These are phyloP conservation scores for Pontederia crassipes DNA, from an alignment of 176 grass and related monocot genomes.

Conservation along the genomic window DNA sequence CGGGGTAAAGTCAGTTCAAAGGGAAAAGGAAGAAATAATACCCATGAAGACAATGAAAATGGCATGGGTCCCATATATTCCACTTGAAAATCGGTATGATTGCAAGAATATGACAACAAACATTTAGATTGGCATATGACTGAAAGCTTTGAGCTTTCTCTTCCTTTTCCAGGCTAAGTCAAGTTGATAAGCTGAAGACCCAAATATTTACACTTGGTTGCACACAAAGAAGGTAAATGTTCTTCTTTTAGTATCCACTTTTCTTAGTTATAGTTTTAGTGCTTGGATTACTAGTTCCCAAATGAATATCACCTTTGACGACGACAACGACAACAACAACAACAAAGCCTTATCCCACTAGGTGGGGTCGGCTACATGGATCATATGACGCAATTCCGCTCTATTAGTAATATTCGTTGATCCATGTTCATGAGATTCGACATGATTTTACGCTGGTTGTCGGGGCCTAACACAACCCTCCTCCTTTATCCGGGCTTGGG, in stretches of 20 bases:
- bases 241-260: slow-evolving; percentile 5
- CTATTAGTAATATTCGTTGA: too few species aligned
- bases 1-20: slow-evolving; percentile 89
- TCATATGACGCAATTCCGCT: too few species aligned
- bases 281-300: not conserved
- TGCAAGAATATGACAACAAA: too few species aligned
- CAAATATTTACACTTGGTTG: slow-evolving; percentile 85
- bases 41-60: slow-evolving; percentile 93
- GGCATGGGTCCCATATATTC: slow-evolving; percentile 94
- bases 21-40: slow-evolving; percentile 79
- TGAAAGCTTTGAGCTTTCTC: slow-evolving; percentile 10
- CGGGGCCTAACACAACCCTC: too few species aligned
- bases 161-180: slow-evolving; percentile 37
- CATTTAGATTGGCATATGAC: too few species aligned
- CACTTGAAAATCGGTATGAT: slow-evolving; percentile 57
- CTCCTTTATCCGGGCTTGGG: too few species aligned
- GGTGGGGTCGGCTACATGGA: too few species aligned
- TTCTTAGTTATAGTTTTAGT: not conserved
- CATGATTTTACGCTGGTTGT: too few species aligned
- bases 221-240: slow-evolving; percentile 70
- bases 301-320: too few species aligned
- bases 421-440: too few species aligned
- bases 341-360: too few species aligned
- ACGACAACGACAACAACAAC: too few species aligned
- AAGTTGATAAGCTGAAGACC: slow-evolving; percentile 56